phyloP scores from a whole-genome alignment of 192 early-diverging fungal genomes.

The Diversispora epigaea region DNA sequence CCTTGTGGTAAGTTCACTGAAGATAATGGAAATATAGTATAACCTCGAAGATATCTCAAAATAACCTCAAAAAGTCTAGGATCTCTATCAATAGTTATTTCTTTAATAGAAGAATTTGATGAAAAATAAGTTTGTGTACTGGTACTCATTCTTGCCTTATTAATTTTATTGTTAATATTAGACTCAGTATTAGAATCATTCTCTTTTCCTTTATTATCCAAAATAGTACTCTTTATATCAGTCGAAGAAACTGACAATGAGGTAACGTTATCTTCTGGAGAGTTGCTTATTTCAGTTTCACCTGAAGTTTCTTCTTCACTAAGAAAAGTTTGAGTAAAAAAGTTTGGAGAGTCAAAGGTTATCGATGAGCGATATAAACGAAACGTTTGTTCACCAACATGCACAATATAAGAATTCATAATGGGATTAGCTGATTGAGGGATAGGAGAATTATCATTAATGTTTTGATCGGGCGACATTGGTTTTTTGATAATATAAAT shows the following conservation, averaged over 20 bases:
- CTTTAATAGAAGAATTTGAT: neutral
- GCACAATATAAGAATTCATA: constrained; percentile 29
- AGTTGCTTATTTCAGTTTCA: neutral
- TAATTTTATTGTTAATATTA: neutral
- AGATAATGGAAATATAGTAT: constrained; percentile 32
- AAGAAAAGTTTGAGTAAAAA: constrained; percentile 27
- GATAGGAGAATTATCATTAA: constrained; percentile 5
- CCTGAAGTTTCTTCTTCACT: constrained; percentile 9
- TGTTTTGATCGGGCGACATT: constrained; percentile 17
- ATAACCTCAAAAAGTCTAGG: constrained; percentile 27
- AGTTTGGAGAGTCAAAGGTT: constrained; percentile 28
- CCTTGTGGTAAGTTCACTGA: constrained; percentile 27
- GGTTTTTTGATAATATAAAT: neutral
- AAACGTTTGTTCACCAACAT: constrained; percentile 30
- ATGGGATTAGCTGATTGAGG: neutral
- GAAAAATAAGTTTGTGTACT: constrained; percentile 9
- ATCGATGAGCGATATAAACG: constrained; percentile 25
- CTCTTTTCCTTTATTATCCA: neutral
- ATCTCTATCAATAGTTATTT: constrained; percentile 25
- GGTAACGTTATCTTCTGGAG: neutral
- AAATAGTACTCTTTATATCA: neutral
- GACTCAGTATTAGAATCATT: neutral
- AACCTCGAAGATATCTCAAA: constrained; percentile 32
- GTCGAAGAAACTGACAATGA: neutral
- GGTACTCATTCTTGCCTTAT: neutral